Base-by-base conservation (phyloP, 2,329 filamentous ascomycete species). In the Monilinia fructigena region DNA sequence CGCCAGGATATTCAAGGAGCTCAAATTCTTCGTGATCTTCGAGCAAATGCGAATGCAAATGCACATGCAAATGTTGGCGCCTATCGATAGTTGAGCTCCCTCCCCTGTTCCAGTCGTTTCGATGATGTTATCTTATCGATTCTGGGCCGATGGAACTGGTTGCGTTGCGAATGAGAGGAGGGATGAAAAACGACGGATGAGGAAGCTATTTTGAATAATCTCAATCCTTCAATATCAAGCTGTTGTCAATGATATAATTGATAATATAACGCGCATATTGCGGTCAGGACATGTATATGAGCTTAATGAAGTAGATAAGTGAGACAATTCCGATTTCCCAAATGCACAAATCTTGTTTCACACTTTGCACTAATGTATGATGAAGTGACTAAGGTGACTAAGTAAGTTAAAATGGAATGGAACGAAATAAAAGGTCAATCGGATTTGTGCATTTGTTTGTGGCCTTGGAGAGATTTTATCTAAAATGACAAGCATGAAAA, bases 1-100 rank as follows among this genome's bases (percentile, higher is more conserved):
- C 66, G n/a, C 58, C 65, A 7, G 61, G 48, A 68, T 75, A 76
- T 28, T 76, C 73, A 28, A 59, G 59, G 55, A 76, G 73, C 65
- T 76, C 75, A 69, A 70, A 74, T 42, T 72, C 69, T 69, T 76
- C 74, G 66, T 68, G 64, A 55, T 70, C 67, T 59, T 58, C 55
- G 10, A 56, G 53, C 52, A 60, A 52, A 61, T 67, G 66, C 60
- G 23, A 23, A 23, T 23, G 23, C 23, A 23, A 23, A 23, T 23
- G 23, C 23, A 23, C 23, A 23, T 23, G 53, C 52, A 60, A 52
- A 61, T 67, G 66, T 61, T 63, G 28, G 54, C 55, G 67, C 42
- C 11, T 42, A 11, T 58, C 35, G 11, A 8, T 45, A 28, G 42
- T 20, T 38, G 16, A 60, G 55, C 52, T 68, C 63, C 66, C 66